These are phyloP conservation scores for Udeniomyces megalosporus DNA, from an alignment of 768 basidiomycete species.

Conservation along the genomic window DNA sequence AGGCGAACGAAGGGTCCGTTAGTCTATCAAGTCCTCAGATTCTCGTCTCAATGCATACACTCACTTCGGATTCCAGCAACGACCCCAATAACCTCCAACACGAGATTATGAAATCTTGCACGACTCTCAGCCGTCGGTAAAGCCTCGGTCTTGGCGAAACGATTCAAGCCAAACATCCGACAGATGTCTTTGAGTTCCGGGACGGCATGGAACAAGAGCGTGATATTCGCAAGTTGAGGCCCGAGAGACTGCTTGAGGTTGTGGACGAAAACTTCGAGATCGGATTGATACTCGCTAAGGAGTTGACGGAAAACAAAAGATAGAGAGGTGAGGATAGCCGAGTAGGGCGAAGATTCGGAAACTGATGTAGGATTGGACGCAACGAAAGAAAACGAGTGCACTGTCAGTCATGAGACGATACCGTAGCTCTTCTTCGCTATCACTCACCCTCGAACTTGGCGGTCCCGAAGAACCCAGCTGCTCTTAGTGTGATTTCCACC, in stretches of 20 bases:
- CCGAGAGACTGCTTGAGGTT: conserved; percentile 46
- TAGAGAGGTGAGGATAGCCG: conserved; percentile 49
- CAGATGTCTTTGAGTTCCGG: conserved; percentile 51
- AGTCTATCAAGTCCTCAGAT: neutral
- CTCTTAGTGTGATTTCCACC: neutral
- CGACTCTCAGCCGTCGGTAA: conserved; percentile 46
- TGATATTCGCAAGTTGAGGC: conserved; percentile 51
- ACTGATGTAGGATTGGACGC: conserved; percentile 6
- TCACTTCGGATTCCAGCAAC: conserved; percentile 51
- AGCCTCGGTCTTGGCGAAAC: conserved; percentile 41
- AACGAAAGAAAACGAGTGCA: neutral
- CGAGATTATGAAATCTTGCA: conserved; percentile 52
- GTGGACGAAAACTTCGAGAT: conserved; percentile 49
- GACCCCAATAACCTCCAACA: conserved; percentile 52
- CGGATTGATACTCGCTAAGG: conserved; percentile 54
- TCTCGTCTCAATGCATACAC: neutral
- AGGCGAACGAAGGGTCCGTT: neutral
- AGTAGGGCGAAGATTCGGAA: conserved; percentile 50
- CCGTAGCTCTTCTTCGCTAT: neutral
- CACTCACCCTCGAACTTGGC: conserved; percentile 4
- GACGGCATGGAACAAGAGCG: conserved; percentile 34
- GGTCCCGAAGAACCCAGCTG: conserved; percentile 1
- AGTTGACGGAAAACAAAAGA: conserved; percentile 53
- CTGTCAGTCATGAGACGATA: neutral
- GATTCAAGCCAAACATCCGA: conserved; percentile 38